Evolutionary conservation across 179 eudicot genomes (phyloP).

Genomic region (Silene vulgaris): DNA sequence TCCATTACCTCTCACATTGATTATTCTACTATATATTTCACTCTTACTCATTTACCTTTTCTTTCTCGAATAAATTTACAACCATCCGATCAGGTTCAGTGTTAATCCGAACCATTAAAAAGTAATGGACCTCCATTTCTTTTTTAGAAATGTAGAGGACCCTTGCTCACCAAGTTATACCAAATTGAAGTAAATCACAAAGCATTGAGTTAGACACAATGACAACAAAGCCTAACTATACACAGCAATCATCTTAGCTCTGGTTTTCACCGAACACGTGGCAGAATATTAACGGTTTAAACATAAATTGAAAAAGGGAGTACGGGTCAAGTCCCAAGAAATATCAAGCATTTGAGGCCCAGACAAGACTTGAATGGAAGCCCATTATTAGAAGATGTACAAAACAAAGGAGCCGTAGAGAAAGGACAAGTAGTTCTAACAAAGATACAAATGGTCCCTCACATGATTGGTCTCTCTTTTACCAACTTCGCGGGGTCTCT

Average conservation of each 20-base stretch:
- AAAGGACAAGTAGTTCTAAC: conserved; percentile 12
- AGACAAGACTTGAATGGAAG: conserved; percentile 9
- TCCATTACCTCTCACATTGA: no score
- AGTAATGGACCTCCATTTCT: no score
- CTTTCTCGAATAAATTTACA: no score
- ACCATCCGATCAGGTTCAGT: no score
- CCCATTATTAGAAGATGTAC: conserved; percentile 21
- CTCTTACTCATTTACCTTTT: no score
- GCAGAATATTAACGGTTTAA: conserved; percentile 13
- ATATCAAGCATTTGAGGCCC: conserved; percentile 1
- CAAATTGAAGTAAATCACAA: not conserved
- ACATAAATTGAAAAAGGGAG: not conserved
- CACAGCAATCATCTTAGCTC: not conserved
- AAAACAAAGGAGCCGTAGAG: conserved; percentile 9
- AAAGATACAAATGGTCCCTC: conserved; percentile 20
- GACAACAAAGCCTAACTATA: not conserved
- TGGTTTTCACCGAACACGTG: conserved; percentile 25
- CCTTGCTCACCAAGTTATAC: no score
- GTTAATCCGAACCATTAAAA: no score
- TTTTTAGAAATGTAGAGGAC: no score
- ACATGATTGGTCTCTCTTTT: conserved; percentile 21
- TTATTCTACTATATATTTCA: no score
- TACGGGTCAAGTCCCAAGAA: not conserved
- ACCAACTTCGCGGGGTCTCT: not conserved
- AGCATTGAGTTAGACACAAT: not conserved